A percentile compares a stretch with the other conserved stretches of the same genome.
Evolutionary conservation across 1,284 basidiomycete genomes (phyloP).

Genomic region (Tylopilus sp.): DNA sequence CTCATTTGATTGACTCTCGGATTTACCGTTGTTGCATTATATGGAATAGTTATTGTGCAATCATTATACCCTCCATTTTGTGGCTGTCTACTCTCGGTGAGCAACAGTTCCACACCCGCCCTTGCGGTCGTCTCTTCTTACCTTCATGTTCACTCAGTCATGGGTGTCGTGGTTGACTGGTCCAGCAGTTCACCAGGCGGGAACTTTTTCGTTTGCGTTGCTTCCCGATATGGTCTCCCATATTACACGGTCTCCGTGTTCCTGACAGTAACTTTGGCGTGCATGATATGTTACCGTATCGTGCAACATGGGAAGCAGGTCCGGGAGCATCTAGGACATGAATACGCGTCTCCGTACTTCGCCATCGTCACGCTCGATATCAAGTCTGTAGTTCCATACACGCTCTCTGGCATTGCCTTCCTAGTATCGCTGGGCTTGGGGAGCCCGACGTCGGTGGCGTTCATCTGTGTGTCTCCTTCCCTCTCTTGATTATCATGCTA

Average conservation of each 20-base stretch:
- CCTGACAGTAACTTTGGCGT: constrained; percentile 14
- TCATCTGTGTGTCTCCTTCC: constrained; percentile 2
- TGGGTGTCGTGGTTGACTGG: constrained; percentile 20
- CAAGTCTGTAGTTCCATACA: constrained; percentile 30
- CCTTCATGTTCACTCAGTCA: constrained; percentile 4
- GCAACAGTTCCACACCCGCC: background rate
- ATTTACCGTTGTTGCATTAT: constrained; percentile 22
- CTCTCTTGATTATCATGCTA: too few relatives aligned
- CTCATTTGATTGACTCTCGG: constrained; percentile 12
- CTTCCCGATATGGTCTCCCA: constrained; percentile 14
- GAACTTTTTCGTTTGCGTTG: constrained; percentile 11
- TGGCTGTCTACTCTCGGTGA: constrained; percentile 26
- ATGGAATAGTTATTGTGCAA: constrained; percentile 10
- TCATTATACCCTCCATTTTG: constrained; percentile 18
- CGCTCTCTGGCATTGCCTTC: constrained; percentile 24
- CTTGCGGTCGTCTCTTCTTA: background rate
- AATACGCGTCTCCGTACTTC: constrained; percentile 23
- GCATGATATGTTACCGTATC: constrained; percentile 26
- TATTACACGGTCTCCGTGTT: constrained; percentile 23
- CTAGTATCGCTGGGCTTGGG: constrained; percentile 19
- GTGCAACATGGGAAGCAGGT: constrained; percentile 13
- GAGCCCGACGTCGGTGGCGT: constrained; percentile 11
- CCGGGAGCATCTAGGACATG: constrained; percentile 9
- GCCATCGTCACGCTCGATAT: constrained; percentile 13
- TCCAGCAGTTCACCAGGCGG: constrained; percentile 14